A percentile compares a stretch with the other conserved stretches of the same genome.
Conservation (phyloP, 2,329 filamentous ascomycete genomes). For the Pseudogymnoascus sp. region DNA sequence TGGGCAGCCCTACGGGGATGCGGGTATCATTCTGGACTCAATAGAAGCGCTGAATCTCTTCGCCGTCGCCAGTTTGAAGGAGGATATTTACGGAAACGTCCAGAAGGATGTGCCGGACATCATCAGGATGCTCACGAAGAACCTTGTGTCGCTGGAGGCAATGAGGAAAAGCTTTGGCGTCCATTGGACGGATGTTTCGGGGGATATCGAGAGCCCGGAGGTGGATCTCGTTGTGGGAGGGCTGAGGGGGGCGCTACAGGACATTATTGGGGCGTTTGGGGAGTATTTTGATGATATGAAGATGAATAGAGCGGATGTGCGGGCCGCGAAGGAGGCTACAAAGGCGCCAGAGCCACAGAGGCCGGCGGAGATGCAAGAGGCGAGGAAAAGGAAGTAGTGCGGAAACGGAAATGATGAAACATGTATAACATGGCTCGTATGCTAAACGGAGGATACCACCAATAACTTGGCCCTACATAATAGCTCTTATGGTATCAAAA, state of each 20-base stretch:
- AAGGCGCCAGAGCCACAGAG: not conserved
- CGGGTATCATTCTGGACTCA: slow-evolving; percentile 61
- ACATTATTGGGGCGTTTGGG: slow-evolving; percentile 63
- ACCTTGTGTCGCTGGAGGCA: slow-evolving; percentile 59
- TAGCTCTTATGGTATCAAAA: slow-evolving; percentile 5
- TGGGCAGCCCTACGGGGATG: slow-evolving; percentile 63
- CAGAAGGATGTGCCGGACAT: slow-evolving; percentile 69
- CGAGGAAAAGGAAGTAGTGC: slow-evolving; percentile 7
- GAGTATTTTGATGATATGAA: slow-evolving; percentile 64
- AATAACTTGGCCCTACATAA: not conserved
- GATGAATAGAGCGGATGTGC: slow-evolving; percentile 61
- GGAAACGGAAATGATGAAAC: not conserved
- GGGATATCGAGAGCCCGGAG: slow-evolving; percentile 47
- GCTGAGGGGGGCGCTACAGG: slow-evolving; percentile 54
- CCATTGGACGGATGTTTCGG: slow-evolving; percentile 73
- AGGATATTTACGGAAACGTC: slow-evolving; percentile 82
- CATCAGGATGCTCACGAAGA: slow-evolving; percentile 61
- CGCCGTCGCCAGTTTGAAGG: slow-evolving; percentile 61
- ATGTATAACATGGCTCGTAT: slow-evolving; percentile 6
- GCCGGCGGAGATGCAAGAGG: slow-evolving; percentile 23
- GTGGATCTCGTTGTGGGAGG: slow-evolving; percentile 61
- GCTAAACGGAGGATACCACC: not conserved
- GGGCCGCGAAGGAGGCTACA: slow-evolving; percentile 53
- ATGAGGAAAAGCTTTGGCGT: slow-evolving; percentile 51
- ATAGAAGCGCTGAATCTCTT: slow-evolving; percentile 61